Base-by-base conservation (phyloP, 116 monocot species). In the Zostera marina region DNA sequence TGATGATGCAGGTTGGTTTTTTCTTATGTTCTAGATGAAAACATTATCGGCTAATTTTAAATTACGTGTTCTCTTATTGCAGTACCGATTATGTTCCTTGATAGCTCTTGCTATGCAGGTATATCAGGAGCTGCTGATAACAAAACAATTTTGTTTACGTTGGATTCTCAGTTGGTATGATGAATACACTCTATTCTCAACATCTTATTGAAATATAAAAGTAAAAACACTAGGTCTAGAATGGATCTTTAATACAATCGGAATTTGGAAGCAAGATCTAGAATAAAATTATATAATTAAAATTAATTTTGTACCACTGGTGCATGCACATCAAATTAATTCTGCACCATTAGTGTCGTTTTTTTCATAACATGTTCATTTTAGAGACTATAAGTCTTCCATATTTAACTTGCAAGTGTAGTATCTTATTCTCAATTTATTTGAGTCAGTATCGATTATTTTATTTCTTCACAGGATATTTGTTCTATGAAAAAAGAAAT, bases 71-170 rank as follows among this genome's bases (percentile, higher is more conserved):
- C 22, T 8, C 53, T 21, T 70, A 19, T 43, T 70, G 26, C 79
- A 84, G 88, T 84, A 73, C 65, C 84, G 68, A 84, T 84, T 60
- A 22, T 88, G 60, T 60, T 76, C 14, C 32, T 85, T 63, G 86
- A 91, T 73, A 74, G 70, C n/a, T 51, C 32, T 61, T 91, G 78
- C 70, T 43, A 40, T 72, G 85, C 85, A 22, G 85, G 85, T 42
- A 82, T 91, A 17, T 79, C 85, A 58, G 91, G 79, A 61, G 60
- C 78, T 69, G 81, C 85, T 56, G 85, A 91, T 66, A 71, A 79
- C 72, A 91, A 85, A 71, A 63, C 81, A 68, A 47, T 76, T 54
- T 40, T 85, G 48, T 81, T 81, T 68, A 47, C 63, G 41, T 73
- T 91, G n/a, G 70, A 91, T 66, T 64, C 81, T 59, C 40, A 42